Evolutionary conservation across 192 early-diverging fungal species (phyloP).

Genomic region (Phycomyces blakesleeanus): DNA sequence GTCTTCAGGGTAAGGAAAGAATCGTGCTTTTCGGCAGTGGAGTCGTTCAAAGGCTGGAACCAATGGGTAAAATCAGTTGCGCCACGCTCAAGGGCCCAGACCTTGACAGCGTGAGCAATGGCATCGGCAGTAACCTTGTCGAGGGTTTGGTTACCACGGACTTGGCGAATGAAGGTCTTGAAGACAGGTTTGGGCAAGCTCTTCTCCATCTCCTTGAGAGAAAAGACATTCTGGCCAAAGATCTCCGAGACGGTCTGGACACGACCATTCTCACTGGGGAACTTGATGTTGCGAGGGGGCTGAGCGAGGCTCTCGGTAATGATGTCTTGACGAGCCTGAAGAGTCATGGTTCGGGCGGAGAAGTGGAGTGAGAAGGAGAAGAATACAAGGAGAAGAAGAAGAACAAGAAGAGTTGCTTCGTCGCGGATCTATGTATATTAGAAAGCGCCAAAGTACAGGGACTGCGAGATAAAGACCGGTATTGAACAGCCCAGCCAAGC

Average conservation of each 20-base stretch:
- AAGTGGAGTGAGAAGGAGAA: too few species aligned
- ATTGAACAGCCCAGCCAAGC: too few species aligned
- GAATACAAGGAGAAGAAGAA: too few species aligned
- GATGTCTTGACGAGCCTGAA: constrained; percentile 44
- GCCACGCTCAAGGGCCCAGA: constrained; percentile 97
- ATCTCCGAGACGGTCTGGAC: constrained; percentile 84
- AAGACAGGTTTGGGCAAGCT: constrained; percentile 94
- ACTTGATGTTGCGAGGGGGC: constrained; percentile 71
- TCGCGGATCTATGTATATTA: too few species aligned
- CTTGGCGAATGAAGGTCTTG: constrained; percentile 87
- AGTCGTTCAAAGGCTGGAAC: constrained; percentile 99
- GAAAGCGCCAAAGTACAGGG: too few species aligned
- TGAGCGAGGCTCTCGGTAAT: constrained; percentile 53
- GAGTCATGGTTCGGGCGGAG: constrained; percentile 23
- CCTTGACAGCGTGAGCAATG: constrained; percentile 92
- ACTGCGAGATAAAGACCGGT: too few species aligned
- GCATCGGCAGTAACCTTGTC: constrained; percentile 96
- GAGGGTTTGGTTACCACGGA: constrained; percentile 83
- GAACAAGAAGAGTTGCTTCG: too few species aligned
- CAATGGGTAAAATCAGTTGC: constrained; percentile 99
- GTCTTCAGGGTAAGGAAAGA: constrained; percentile 90
- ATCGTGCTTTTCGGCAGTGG: constrained; percentile 99
- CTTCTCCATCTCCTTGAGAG: constrained; percentile 81
- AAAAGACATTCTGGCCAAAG: constrained; percentile 92
- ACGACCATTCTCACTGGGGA: constrained; percentile 72